phyloP scores from a whole-genome alignment of 2,329 filamentous ascomycete species.

The Anthostomella pinea region DNA sequence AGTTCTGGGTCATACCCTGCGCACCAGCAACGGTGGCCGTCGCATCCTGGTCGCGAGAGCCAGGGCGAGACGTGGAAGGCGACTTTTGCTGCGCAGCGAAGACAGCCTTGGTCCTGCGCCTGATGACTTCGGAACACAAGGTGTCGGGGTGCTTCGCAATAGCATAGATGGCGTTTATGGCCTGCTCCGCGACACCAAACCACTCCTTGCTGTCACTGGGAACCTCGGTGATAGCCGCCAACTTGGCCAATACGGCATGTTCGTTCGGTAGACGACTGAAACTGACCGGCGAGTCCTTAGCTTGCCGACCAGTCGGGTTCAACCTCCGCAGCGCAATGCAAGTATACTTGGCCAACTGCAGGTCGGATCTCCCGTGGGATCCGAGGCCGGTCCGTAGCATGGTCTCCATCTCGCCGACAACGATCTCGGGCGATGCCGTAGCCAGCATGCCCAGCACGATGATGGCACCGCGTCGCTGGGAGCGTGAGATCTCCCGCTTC shows the following conservation, averaged over 20 bases:
- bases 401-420: conserved; percentile 90
- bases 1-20: conserved; percentile 35
- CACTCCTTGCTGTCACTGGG: conserved; percentile 90
- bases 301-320: conserved; percentile 77
- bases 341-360: conserved; percentile 90
- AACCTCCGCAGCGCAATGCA: conserved; percentile 91
- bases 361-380: conserved; percentile 72
- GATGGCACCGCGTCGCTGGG: conserved; percentile 86
- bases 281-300: conserved; percentile 66
- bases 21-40: conserved; percentile 30
- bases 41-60: conserved; percentile 43
- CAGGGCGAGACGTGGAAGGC: conserved; percentile 43
- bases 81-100: conserved; percentile 53
- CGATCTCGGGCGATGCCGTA: conserved; percentile 86
- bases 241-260: conserved; percentile 76
- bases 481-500: conserved; percentile 87
- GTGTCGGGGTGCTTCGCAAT: conserved; percentile 92
- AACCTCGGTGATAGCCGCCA: conserved; percentile 83
- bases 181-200: conserved; percentile 94
- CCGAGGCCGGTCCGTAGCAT: conserved; percentile 91
- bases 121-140: conserved; percentile 85
- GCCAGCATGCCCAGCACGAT: conserved; percentile 97
- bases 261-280: conserved; percentile 85
- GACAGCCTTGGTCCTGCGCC: conserved; percentile 80
- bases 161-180: conserved; percentile 91